phyloP scores from a whole-genome alignment of 2,329 filamentous ascomycete genomes.

The Cladosporium phlei region DNA sequence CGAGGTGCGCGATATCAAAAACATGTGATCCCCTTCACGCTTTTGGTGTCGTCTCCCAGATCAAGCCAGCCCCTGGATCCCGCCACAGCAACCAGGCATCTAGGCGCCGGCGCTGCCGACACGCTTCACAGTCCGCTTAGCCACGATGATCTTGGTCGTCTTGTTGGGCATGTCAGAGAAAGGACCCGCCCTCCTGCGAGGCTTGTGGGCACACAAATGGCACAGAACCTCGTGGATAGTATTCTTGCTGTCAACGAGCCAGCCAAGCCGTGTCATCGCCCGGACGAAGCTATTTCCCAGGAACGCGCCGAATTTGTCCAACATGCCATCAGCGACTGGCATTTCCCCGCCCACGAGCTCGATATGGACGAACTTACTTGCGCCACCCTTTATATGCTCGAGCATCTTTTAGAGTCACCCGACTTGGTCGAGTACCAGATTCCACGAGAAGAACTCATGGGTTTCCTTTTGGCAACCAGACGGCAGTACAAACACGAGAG shows the following conservation, averaged over 20 bases:
- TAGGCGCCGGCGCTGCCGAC: slow-evolving; percentile 83
- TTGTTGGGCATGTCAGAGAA: slow-evolving; percentile 30
- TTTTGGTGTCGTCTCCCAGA: slow-evolving; percentile 6
- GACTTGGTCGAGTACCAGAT: slow-evolving; percentile 63
- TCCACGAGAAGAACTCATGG: slow-evolving; percentile 59
- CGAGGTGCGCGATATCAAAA: slow-evolving; percentile 24
- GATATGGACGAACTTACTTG: slow-evolving; percentile 86
- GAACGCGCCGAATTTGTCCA: slow-evolving; percentile 58
- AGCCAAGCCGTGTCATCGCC: slow-evolving; percentile 28
- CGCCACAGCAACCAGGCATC: slow-evolving; percentile 46
- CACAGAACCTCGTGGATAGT: slow-evolving; percentile 27
- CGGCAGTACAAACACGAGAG: slow-evolving; percentile 77
- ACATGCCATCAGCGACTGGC: slow-evolving; percentile 69
- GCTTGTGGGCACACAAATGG: slow-evolving; percentile 28
- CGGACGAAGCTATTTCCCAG: slow-evolving; percentile 62
- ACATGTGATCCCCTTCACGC: slow-evolving; percentile 27
- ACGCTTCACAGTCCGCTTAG: slow-evolving; percentile 77
- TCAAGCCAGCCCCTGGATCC: slow-evolving; percentile 9
- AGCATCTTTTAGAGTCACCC: slow-evolving; percentile 77
- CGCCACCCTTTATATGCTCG: slow-evolving; percentile 80
- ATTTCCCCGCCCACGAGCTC: slow-evolving; percentile 85
- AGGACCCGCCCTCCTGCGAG: slow-evolving; percentile 23
- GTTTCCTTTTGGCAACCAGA: slow-evolving; percentile 81
- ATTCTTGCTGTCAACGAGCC: slow-evolving; percentile 21
- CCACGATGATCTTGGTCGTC: slow-evolving; percentile 44